Conservation (phyloP, 2,329 filamentous ascomycete genomes). For the Cladosporium sp. region DNA sequence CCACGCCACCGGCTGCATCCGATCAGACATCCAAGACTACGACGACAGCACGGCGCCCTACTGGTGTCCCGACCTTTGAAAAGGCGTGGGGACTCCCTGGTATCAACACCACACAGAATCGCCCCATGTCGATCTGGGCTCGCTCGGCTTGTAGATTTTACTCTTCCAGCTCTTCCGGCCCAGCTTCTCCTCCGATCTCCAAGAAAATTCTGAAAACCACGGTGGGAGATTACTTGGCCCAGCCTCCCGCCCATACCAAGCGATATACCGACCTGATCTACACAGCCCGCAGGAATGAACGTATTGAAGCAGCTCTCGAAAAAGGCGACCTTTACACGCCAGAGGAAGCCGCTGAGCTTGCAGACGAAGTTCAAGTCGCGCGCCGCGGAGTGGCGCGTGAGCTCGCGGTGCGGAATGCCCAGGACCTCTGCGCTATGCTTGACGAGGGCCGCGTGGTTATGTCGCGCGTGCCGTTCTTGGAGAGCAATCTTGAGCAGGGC, state of each 20-base stretch:
- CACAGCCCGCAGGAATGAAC: not conserved
- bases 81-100: not conserved
- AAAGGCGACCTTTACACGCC: not conserved
- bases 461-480: constrained; percentile 22
- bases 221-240: constrained; percentile 22
- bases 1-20: not conserved
- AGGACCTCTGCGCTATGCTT: constrained; percentile 25
- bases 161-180: not conserved
- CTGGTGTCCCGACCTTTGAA: not conserved
- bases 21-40: not conserved
- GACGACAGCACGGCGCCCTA: not conserved
- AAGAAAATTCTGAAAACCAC: constrained; percentile 15
- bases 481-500: constrained; percentile 26
- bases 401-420: constrained; percentile 23
- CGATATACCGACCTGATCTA: constrained; percentile 11
- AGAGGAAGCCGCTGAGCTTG: not conserved
- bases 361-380: constrained; percentile 8
- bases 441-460: constrained; percentile 24
- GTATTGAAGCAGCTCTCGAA: not conserved
- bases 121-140: constrained; percentile 14
- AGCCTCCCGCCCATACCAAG: constrained; percentile 1
- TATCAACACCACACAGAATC: not conserved
- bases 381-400: constrained; percentile 18
- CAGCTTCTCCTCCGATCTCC: not conserved
- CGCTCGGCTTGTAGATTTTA: not conserved